Evolutionary conservation across 768 basidiomycete species (phyloP).

Genomic region (Chiua virens): DNA sequence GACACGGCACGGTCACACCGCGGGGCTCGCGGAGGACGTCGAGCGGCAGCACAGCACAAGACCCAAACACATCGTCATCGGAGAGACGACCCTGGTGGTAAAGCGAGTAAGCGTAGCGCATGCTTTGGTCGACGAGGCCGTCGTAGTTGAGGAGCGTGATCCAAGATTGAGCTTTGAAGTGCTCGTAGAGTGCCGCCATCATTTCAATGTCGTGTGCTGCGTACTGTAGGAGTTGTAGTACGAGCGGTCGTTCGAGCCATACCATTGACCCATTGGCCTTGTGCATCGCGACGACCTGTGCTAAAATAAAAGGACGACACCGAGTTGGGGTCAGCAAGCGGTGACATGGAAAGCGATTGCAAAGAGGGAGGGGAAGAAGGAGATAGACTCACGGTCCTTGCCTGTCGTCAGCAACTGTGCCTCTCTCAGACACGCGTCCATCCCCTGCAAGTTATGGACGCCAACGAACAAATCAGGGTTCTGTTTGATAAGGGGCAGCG

Average conservation of each 20-base stretch:
- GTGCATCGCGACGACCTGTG: slow-evolving; percentile 39
- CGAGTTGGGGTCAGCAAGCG: neutral
- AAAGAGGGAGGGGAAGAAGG: neutral
- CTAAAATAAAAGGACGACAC: slow-evolving; percentile 14
- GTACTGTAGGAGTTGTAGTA: slow-evolving; percentile 36
- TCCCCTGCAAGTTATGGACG: slow-evolving; percentile 36
- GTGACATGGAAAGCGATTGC: too few relatives aligned
- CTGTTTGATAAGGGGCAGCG: slow-evolving; percentile 21
- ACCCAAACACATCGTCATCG: slow-evolving; percentile 24
- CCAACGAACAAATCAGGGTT: slow-evolving; percentile 26
- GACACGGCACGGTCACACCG: slow-evolving; percentile 23
- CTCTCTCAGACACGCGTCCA: slow-evolving; percentile 34
- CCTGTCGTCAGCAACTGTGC: slow-evolving; percentile 22
- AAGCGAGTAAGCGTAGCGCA: slow-evolving; percentile 29
- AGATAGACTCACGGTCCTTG: slow-evolving; percentile 33
- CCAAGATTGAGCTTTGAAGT: slow-evolving; percentile 30
- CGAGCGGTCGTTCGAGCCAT: slow-evolving; percentile 41
- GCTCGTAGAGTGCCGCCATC: slow-evolving; percentile 35
- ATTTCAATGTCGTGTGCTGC: slow-evolving; percentile 44
- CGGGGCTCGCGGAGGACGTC: slow-evolving; percentile 27
- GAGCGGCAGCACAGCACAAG: slow-evolving; percentile 23
- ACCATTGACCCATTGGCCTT: slow-evolving; percentile 23
- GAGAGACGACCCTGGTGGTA: slow-evolving; percentile 28
- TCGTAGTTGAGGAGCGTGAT: slow-evolving; percentile 18
- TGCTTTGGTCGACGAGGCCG: slow-evolving; percentile 23